These are phyloP conservation scores for Plantago major DNA, from an alignment of 257 asterid genomes.

Conservation along the genomic window DNA sequence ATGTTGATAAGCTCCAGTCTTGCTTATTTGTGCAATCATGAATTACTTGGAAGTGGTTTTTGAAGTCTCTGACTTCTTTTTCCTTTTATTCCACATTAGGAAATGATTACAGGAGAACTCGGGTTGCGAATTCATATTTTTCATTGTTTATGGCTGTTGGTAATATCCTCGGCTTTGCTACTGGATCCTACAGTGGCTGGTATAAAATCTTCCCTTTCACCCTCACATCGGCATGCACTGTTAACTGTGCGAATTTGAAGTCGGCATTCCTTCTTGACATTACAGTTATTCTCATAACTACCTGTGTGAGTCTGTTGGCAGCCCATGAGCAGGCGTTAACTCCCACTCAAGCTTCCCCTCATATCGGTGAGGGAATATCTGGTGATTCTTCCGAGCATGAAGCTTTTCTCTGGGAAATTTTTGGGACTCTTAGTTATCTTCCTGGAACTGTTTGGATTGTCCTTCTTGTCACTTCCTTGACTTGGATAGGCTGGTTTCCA, in stretches of 20 bases:
- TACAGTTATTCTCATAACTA: constrained; percentile 51
- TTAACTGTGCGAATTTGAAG: constrained; percentile 84
- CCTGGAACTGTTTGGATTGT: constrained; percentile 65
- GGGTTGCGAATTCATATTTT: constrained; percentile 81
- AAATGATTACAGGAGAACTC: constrained; percentile 75
- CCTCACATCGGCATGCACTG: constrained; percentile 55
- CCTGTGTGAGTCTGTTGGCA: constrained; percentile 62
- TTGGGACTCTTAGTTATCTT: constrained; percentile 67
- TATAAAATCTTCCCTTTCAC: constrained; percentile 72
- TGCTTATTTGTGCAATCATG: background rate
- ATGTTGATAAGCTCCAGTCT: background rate
- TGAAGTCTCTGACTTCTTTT: constrained; percentile 15
- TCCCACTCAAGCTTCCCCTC: constrained; percentile 26
- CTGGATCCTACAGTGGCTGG: constrained; percentile 83
- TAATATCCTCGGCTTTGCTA: constrained; percentile 76
- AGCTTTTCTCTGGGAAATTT: constrained; percentile 75
- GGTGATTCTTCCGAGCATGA: constrained; percentile 49
- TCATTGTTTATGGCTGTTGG: constrained; percentile 84
- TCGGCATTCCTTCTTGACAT: constrained; percentile 73
- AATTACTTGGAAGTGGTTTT: constrained; percentile 13
- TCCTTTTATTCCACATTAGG: constrained; percentile 33
- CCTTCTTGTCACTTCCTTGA: constrained; percentile 71
- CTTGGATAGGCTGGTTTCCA: constrained; percentile 92
- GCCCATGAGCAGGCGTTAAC: constrained; percentile 56
- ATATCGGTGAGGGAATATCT: constrained; percentile 32